Evolutionary conservation across 371 early-diverging fungal genomes (phyloP), one percentile per base, ranked within the genome.

Genomic region (Mortierella sp.): DNA sequence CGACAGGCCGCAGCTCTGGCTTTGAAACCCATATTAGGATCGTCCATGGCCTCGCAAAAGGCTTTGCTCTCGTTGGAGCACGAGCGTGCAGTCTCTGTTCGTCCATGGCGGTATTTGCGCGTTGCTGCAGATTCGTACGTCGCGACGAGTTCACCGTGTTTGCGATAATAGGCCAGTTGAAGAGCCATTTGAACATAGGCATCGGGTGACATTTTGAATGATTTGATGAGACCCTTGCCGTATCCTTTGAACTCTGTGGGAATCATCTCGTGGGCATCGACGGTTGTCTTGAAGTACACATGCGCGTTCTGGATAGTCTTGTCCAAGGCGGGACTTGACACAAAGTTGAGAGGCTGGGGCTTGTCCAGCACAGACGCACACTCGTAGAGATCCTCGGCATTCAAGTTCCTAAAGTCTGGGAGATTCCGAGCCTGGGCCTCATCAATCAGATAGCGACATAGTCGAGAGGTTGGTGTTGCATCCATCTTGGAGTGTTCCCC

Each of bases 401-500:
- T 49, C 60, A 66, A 15, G 54, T 66, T 66, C n/a, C 67, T 46
- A 24, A 66, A 66, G 41, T 66, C 67, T 1, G 67, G 67, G 24
- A 66, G 43, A 6, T 59, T 39, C 2, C 67, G 59, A 15, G 67
- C 67, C 49, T 66, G 60, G 19, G 72, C 64, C 42, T 71, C 66
- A 56, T 60, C 70, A 64, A 73, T 48, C 23, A 47, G 37, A 43
- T 62, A 60, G 23, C 64, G 62, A 54, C 70, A 58, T 81, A 95
- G 81, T 47, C 94, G 88, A 61, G 87, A 84, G 27, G 95, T 94
- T 19, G 94, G 91, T n/a, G 96, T 96, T 57, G 93, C 97, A 72
- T 97, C 97, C 95, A 95, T 96, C 84, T 91, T 92, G 56, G 94
- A 93, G 81, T 97, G 97, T 84, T 96, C 97, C 46, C 93, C 96